Evolutionary conservation across 2,329 filamentous ascomycete genomes (phyloP).

Genomic region (Ceratocystis lukuohia): DNA sequence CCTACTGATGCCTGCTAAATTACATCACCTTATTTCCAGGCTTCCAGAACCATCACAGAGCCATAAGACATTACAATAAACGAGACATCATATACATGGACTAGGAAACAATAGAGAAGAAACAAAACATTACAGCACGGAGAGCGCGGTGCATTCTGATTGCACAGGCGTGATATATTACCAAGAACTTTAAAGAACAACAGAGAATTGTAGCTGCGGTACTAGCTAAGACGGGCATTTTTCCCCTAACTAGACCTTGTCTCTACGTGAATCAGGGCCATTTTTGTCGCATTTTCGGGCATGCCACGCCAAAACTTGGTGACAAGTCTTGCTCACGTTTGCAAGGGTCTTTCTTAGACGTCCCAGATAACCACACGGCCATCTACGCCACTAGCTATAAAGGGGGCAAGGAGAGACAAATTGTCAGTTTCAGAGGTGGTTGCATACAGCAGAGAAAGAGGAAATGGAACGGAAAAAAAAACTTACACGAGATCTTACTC

Average conservation of each 20-base stretch:
- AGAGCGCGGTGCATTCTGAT: neutral
- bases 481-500: conserved; percentile 76
- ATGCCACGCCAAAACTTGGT: neutral
- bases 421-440: conserved; percentile 14
- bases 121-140: neutral
- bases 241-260: neutral
- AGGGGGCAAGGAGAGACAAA: conserved; percentile 12
- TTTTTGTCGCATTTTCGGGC: conserved; percentile 10
- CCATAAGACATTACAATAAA: neutral
- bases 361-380: conserved; percentile 71
- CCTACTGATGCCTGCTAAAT: neutral
- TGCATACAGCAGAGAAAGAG: conserved; percentile 9
- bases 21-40: neutral
- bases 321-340: neutral
- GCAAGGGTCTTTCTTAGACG: conserved; percentile 35
- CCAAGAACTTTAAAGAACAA: conserved; percentile 1
- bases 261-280: neutral
- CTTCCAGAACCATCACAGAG: neutral
- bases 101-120: neutral
- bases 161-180: neutral
- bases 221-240: neutral
- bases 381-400: conserved; percentile 64
- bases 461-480: conserved; percentile 22
- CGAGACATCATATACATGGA: neutral
- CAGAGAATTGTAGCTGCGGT: neutral